Evolutionary conservation across 768 basidiomycete genomes (phyloP), one percentile per base, ranked within the genome.

Genomic region (Boletus pseudo-olivaceus): DNA sequence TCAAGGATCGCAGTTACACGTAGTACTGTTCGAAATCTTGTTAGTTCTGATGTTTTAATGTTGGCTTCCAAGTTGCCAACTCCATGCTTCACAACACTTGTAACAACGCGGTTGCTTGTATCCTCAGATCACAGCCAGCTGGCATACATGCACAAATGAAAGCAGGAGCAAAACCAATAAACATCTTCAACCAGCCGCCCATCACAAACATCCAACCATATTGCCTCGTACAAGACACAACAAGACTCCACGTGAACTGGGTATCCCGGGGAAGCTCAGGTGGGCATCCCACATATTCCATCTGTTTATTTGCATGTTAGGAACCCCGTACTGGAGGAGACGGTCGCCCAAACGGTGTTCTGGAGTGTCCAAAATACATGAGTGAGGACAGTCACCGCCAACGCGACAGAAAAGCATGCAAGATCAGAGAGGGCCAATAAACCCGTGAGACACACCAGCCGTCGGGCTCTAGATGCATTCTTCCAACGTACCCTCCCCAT

Each of bases 271-370:
- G 45, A 48, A 17, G 42, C 38, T 20, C 33, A 46, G 15, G 30
- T 53, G 27, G 40, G 39, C 40, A 42, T 47, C 37, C 60, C 32
- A 47, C 15, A 7, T 19, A 41, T 60, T 42, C 40, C 34, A 49
- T 35, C 39, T 49, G n/a, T 54, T 29, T 32, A 27, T 33, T 47
- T 51, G 35, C 47, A 46, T 12, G 48, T 59, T 34, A 49, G 50
- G 44, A 47, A 40, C 38, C 26, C 23, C 15, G 57, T 27, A 47
- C 47, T 27, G 33, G 54, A 41, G 68, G 68, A 23, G 70, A 61
- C 3, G 70, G 68, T 29, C 68, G 59, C 32, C 56, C 70, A 51
- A 70, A 67, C 12, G 23, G 47, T 51, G 42, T 59, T 55, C 67
- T 67, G 47, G 26, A 58, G 51, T 40, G 43, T 47, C 52, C 47